Percentiles rank a stretch among this genome's conserved stretches.
Conservation (phyloP, 805 yeast genomes). For the Lipomyces oligophaga region DNA sequence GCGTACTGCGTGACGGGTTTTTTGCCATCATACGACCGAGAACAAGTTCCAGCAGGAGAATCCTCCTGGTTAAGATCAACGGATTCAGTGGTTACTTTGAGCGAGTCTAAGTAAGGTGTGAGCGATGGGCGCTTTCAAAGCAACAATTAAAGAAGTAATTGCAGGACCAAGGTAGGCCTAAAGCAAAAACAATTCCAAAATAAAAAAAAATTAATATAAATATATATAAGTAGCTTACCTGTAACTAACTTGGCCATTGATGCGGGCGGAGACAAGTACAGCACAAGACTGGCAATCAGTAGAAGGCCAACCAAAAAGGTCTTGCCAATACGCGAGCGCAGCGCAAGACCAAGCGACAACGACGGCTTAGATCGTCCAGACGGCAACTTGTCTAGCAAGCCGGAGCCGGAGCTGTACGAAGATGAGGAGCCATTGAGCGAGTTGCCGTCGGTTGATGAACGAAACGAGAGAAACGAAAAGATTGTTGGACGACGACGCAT, state of each 20-base stretch:
- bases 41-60: constrained; percentile 35
- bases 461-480: constrained; percentile 26
- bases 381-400: constrained; percentile 17
- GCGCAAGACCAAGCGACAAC: constrained; percentile 17
- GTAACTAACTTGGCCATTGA: constrained; percentile 17
- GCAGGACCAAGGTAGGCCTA: too few relatives aligned
- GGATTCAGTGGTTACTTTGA: not conserved
- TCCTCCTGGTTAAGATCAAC: too few relatives aligned
- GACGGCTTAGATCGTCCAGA: not conserved
- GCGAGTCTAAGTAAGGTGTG: not conserved
- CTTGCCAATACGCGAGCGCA: constrained; percentile 24
- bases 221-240: constrained; percentile 3
- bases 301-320: constrained; percentile 12
- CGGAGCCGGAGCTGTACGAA: constrained; percentile 6
- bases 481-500: constrained; percentile 27
- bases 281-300: constrained; percentile 4
- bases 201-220: not conserved
- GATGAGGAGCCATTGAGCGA: constrained; percentile 1
- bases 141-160: too few relatives aligned
- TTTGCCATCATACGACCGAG: constrained; percentile 40
- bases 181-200: not conserved
- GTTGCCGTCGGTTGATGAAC: constrained; percentile 5
- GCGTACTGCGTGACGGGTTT: constrained; percentile 59
- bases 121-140: too few relatives aligned
- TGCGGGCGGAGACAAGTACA: constrained; percentile 10